Evolutionary conservation across 306 rosid genomes (phyloP).

Genomic region (Pachyrhizus erosus): DNA sequence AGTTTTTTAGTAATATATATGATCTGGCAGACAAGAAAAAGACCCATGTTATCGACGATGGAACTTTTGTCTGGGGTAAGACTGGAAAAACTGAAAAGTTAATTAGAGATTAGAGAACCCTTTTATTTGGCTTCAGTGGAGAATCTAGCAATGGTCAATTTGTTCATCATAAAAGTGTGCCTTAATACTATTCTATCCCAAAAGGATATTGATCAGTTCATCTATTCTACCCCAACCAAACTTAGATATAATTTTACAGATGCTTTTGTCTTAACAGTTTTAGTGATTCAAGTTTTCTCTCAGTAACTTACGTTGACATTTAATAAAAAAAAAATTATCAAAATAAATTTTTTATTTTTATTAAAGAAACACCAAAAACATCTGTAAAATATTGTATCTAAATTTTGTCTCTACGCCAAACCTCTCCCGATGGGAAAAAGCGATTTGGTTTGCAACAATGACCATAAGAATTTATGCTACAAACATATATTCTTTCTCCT

Average conservation of each 20-base stretch:
- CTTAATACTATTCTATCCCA: background rate
- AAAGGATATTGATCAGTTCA: slow-evolving; percentile 9
- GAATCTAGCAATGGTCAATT: slow-evolving; percentile 31
- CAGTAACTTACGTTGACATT: too few relatives aligned
- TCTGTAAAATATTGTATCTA: too few relatives aligned
- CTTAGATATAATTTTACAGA: too few relatives aligned
- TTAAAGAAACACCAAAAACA: too few relatives aligned
- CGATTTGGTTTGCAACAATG: too few relatives aligned
- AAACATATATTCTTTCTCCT: background rate
- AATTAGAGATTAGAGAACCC: slow-evolving; percentile 11
- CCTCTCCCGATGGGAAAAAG: too few relatives aligned
- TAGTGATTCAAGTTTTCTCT: too few relatives aligned
- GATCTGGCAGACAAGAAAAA: slow-evolving; percentile 66
- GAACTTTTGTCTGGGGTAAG: slow-evolving; percentile 49
- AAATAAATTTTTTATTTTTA: too few relatives aligned
- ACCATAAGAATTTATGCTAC: too few relatives aligned
- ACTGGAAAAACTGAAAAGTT: slow-evolving; percentile 22
- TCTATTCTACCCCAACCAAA: background rate
- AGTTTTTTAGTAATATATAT: slow-evolving; percentile 42
- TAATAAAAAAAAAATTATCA: too few relatives aligned
- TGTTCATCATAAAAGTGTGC: background rate
- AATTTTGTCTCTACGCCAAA: too few relatives aligned
- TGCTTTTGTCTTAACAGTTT: too few relatives aligned
- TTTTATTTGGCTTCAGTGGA: slow-evolving; percentile 32
- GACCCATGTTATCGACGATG: slow-evolving; percentile 37